phyloP scores from a whole-genome alignment of 129 eudicot species.

The Kitagawia praeruptora region DNA sequence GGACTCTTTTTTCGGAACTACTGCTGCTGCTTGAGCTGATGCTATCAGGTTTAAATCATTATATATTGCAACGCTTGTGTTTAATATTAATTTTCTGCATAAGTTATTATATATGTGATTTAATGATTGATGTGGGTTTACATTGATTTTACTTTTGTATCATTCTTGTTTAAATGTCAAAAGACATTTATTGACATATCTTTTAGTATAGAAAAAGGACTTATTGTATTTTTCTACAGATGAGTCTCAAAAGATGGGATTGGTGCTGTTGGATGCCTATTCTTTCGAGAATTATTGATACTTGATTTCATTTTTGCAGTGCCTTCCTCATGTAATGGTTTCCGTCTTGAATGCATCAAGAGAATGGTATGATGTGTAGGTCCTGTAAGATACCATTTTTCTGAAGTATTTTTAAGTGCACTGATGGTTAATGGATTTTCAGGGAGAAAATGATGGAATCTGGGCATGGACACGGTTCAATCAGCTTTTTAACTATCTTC shows the following conservation, averaged over 20 bases:
- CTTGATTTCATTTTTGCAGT: constrained; percentile 10
- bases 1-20: constrained; percentile 75
- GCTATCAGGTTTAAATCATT: constrained; percentile 66
- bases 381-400: background rate
- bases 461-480: constrained; percentile 99
- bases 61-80: background rate
- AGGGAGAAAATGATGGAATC: constrained; percentile 98
- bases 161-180: background rate
- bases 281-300: constrained; percentile 20
- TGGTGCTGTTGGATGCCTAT: constrained; percentile 93
- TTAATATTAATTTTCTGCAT: background rate
- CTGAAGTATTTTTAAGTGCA: background rate
- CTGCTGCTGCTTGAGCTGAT: constrained; percentile 97
- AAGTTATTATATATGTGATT: background rate
- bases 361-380: constrained; percentile 62
- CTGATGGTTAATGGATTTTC: constrained; percentile 17
- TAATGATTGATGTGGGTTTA: background rate
- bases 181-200: background rate
- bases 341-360: constrained; percentile 96
- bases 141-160: background rate
- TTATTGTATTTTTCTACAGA: constrained; percentile 31
- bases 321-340: constrained; percentile 15
- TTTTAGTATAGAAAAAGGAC: background rate
- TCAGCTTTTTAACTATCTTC: constrained; percentile 89
- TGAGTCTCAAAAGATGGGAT: constrained; percentile 99